These are phyloP conservation scores for Ceratopteris richardii DNA, from an alignment of 75 land plant species.

Conservation along the genomic window DNA sequence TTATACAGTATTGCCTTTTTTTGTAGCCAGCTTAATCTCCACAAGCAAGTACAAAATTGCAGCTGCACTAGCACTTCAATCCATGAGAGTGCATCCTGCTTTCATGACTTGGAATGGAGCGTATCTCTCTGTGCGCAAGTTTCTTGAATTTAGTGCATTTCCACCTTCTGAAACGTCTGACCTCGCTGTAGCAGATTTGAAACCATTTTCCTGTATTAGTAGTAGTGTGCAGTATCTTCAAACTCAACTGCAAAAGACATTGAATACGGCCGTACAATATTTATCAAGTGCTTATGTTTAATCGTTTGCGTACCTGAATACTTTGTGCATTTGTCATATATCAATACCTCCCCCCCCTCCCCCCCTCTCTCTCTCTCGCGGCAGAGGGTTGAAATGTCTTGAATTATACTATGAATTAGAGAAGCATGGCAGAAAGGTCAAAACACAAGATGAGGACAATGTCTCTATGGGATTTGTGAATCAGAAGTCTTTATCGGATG, in stretches of 20 bases:
- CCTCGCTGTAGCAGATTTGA: background rate
- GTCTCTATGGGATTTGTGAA: no score
- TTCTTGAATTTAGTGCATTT: slow-evolving; percentile 20
- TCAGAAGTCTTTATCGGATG: no score
- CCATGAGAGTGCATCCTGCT: slow-evolving; percentile 60
- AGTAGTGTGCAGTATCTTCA: background rate
- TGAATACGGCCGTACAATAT: background rate
- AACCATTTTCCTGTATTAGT: background rate
- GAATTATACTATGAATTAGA: no score
- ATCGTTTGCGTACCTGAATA: no score
- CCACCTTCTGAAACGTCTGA: background rate
- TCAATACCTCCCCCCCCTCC: no score
- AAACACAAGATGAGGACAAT: no score
- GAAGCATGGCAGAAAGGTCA: no score
- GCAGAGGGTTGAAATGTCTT: no score
- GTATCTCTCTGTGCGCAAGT: slow-evolving; percentile 9
- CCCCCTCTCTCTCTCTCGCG: no score
- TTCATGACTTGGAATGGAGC: slow-evolving; percentile 39
- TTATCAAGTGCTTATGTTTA: no score
- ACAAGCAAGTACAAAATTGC: slow-evolving; percentile 55
- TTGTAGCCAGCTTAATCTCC: slow-evolving; percentile 65
- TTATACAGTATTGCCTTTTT: slow-evolving; percentile 49
- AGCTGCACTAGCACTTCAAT: slow-evolving; percentile 54
- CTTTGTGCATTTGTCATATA: no score
- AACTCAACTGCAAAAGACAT: background rate